Conservation (phyloP, 2,329 filamentous ascomycete genomes). For the Fusarium succisae region DNA sequence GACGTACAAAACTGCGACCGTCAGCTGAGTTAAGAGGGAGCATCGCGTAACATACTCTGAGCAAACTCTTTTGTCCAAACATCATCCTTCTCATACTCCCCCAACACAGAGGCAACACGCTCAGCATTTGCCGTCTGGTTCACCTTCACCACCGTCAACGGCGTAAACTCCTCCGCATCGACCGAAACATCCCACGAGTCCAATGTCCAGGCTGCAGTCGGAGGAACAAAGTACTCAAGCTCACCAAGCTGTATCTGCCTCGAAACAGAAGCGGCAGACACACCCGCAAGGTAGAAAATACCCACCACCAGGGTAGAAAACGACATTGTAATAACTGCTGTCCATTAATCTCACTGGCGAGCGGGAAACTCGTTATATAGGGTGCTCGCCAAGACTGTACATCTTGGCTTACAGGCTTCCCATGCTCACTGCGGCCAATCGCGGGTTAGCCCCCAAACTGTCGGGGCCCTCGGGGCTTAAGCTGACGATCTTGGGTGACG, state of each 20-base stretch:
- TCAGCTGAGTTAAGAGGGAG: neutral
- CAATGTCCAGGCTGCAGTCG: constrained; percentile 1
- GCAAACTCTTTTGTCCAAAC: constrained; percentile 12
- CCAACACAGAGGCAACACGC: neutral
- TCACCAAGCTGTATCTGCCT: constrained; percentile 18
- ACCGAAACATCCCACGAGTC: neutral
- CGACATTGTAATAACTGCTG: neutral
- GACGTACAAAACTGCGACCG: neutral
- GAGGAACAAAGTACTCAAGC: constrained; percentile 20
- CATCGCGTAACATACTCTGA: neutral
- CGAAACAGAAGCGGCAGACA: constrained; percentile 8
- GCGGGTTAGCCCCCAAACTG: neutral
- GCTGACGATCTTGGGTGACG: neutral
- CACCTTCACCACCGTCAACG: constrained; percentile 3
- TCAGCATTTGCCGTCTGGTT: neutral
- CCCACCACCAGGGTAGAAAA: neutral
- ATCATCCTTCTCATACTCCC: constrained; percentile 7
- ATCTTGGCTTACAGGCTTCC: neutral
- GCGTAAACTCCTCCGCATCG: neutral
- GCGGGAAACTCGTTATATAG: neutral
- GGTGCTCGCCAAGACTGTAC: neutral
- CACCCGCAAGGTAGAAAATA: neutral
- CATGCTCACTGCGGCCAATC: neutral
- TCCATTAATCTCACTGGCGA: neutral
- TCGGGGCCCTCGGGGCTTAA: neutral